These are phyloP conservation scores for Trichoderma atrobrunneum DNA, from an alignment of 2,329 filamentous ascomycete genomes.

Conservation along the genomic window DNA sequence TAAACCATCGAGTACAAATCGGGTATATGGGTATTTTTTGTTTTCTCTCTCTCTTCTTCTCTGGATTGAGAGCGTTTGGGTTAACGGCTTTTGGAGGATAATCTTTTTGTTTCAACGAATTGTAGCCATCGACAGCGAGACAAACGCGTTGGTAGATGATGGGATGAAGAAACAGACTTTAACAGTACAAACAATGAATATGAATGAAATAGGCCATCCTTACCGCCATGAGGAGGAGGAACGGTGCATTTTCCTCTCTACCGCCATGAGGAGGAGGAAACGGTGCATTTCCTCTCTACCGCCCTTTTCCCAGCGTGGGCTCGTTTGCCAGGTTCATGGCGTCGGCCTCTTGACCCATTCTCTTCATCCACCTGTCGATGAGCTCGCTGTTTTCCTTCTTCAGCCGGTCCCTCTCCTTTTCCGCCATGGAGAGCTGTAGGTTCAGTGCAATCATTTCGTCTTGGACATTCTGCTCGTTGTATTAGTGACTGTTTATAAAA, in stretches of 20 bases:
- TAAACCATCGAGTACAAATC: constrained; percentile 11
- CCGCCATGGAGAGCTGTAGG: constrained; percentile 81
- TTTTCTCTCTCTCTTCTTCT: neutral
- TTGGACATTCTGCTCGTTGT: constrained; percentile 64
- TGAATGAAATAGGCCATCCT: constrained; percentile 15
- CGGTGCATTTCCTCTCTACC: constrained; percentile 21
- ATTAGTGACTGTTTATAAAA: constrained; percentile 17
- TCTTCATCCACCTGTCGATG: constrained; percentile 85
- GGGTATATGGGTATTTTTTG: constrained; percentile 5
- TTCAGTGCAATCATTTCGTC: constrained; percentile 89
- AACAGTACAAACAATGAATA: constrained; percentile 5
- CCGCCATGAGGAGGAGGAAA: neutral
- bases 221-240: neutral
- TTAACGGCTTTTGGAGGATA: constrained; percentile 7
- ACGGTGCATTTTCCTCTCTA: neutral
- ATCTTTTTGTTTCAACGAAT: constrained; percentile 5
- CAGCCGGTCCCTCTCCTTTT: constrained; percentile 70
- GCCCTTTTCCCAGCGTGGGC: constrained; percentile 34
- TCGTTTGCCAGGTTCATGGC: constrained; percentile 73
- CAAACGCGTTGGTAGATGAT: constrained; percentile 1
- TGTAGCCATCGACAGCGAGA: constrained; percentile 9
- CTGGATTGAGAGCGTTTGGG: neutral
- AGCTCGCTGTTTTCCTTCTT: constrained; percentile 84
- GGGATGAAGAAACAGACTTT: neutral
- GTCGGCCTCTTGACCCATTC: constrained; percentile 82